Base-by-base conservation (phyloP, 164 flowering plant genomes). In the Aristolochia fimbriata region DNA sequence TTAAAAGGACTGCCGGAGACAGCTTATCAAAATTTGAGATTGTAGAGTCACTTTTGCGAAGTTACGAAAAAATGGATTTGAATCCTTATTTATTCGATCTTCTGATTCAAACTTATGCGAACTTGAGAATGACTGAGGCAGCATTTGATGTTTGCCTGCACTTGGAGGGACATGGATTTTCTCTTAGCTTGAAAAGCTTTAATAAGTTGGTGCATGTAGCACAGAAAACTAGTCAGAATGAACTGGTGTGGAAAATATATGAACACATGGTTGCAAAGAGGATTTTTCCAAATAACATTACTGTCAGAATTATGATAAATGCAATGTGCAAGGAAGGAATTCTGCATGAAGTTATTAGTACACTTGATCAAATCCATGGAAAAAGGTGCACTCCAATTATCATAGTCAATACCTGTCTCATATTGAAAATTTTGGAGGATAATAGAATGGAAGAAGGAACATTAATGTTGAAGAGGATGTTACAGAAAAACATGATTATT, bases 291-390 rank as follows among this genome's bases (percentile, higher is more conserved):
- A 85, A 85, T 80, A 85, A 73, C 54, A 62, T 53, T n/a, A 84
- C 88, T 0, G 47, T 68, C 16, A 76, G 64, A 48, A 77, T 61
- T 24, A 73, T 89, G 96, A 72, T 82, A 13, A 60, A 50, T 65
- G 85, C 79, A 14, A 65, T 88, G 76, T 83, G 94, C 73, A 88
- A 88, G 62, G 85, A 80, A 75, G 97, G 97, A 61, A 76, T 69
- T 50, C 64, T 91, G 79, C 74, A 74, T 70, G 75, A 61, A 50
- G 52, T 20, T 73, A 64, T 85, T 43, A 81, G 81, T 19, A 30
- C 79, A 12, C 60, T 86, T 71, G 86, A 83, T 62, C 75, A 81
- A 56, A 82, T 86, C 47, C 78, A 72, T 61, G 88, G 84, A 57
- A 85, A 80, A 68, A 80, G 82, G 70, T 80, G 90, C 58, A 64